phyloP scores from a whole-genome alignment of 345 rosid species.

The Brassica incana region DNA sequence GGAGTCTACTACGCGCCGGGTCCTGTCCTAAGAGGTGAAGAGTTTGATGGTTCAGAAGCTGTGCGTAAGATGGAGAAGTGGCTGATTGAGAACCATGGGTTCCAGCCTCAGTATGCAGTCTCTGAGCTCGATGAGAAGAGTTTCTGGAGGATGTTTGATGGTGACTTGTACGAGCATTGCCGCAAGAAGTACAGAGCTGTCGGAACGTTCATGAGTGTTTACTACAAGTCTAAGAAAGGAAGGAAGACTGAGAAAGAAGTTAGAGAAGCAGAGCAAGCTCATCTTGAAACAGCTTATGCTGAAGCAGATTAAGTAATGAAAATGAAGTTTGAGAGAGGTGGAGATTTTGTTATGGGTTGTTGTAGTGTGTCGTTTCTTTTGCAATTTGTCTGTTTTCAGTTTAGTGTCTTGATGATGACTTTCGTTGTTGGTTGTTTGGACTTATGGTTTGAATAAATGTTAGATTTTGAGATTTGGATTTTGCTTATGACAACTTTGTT shows the following conservation, averaged over 20 bases:
- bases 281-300: conserved; percentile 55
- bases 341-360: background rate
- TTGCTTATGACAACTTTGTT: conserved; percentile 1
- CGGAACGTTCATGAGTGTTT: conserved; percentile 96
- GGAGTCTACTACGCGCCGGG: conserved; percentile 90
- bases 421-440: background rate
- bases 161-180: conserved; percentile 72
- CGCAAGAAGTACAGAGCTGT: conserved; percentile 86
- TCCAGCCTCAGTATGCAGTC: conserved; percentile 95
- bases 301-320: conserved; percentile 32
- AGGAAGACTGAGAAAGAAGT: conserved; percentile 99
- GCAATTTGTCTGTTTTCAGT: conserved; percentile 12
- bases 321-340: background rate
- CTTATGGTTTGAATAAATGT: conserved; percentile 24
- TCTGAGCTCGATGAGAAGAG: conserved; percentile 84
- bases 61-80: conserved; percentile 81
- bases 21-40: conserved; percentile 88
- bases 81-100: conserved; percentile 91
- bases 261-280: conserved; percentile 87
- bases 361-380: background rate
- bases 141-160: conserved; percentile 98
- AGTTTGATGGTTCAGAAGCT: conserved; percentile 37
- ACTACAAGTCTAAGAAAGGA: conserved; percentile 97
- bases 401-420: conserved; percentile 29
- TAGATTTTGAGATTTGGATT: conserved; percentile 13